Base-by-base conservation (phyloP, 768 basidiomycete genomes). In the Artomyces pyxidatus region DNA sequence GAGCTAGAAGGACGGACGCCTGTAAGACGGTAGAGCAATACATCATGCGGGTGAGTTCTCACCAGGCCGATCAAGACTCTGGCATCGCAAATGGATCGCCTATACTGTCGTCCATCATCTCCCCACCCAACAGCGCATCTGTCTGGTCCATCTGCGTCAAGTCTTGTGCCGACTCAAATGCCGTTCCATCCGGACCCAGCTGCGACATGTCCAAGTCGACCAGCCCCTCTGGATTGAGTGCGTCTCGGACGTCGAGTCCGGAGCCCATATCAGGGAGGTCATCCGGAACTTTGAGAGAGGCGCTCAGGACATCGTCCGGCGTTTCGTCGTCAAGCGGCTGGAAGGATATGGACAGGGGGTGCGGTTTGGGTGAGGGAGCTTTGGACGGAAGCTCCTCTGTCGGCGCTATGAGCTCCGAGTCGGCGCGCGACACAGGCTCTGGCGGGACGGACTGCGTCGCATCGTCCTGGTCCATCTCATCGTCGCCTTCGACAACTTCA, bases 381-480 rank as follows among this genome's bases (percentile, higher is more conserved):
- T 85, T 84, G 4, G 80, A 81, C 17, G 70, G 74, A 25, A 65
- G 61, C 50, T 80, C 81, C 63, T 46, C 64, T 60, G 60, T 72
- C 62, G 56, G 68, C 4, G 63, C 59, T 19, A 65, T 58, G 7
- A 68, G 62, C 51, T 70, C 73, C 6, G 71, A 67, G 22, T 57
- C 61, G 17, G 68, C 72, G 22, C 66, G 66, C 12, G 68, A 65
- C 22, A 56, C 64, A 6, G 61, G 48, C n/a, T 69, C 72, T 1
- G 67, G 67, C 17, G 67, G 73, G 19, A 68, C 67, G 14, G 74
- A 73, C 17, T 64, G 62, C 5, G 63, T 48, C 8, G 62, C 58
- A 52, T 85, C 85, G 47, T 87, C 87, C 52, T 79, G 75, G 48
- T 86, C 84, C 63, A 82, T 73, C 48, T 89, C 87, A 41, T 88